Evolutionary conservation across 116 monocot species (phyloP), one percentile per base, ranked within the genome.

Genomic region (Iris pallida): DNA sequence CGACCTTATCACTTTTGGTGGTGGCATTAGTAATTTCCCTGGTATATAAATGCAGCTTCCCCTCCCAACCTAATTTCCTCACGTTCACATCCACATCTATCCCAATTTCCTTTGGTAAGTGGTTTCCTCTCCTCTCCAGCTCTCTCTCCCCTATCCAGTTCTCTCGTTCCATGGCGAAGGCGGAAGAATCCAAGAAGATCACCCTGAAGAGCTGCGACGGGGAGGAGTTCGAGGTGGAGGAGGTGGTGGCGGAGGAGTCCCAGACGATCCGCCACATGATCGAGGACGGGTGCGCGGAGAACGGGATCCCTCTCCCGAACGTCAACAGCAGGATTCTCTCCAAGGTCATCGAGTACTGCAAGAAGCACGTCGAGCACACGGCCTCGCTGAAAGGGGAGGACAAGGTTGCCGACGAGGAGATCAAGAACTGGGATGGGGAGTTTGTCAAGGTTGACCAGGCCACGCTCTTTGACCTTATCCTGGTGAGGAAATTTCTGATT

Each of bases 311-410:
- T 1, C 82, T 93, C 42, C 84, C 86, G 20, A 89, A 93, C 61
- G 93, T 93, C 76, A 80, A 75, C 75, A 68, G 83, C 72, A 75
- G 66, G 76, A 89, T 90, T 83, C 84, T 90, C 53, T 53, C 81
- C 45, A 94, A 90, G 85, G 85, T 94, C 48, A 79, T 90, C 76
- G 94, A 90, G 85, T 94, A 87, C 77, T 81, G 81, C 82, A 93
- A 80, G 85, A 93, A 79, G 74, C 93, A 93, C 76, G 89, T 81
- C 59, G 82, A 17, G 53, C 62, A 13, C 47, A 7, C 13, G 4
- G 59, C n/a, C n/a, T n/a, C n/a, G n/a, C n/a, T n/a, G n/a, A n/a
- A 47, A 10, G 9, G 12, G 42, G 9, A 48, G 8, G 57, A 18
- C 41, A 66, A 61, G 49, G 53, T 3, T 3, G 30, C 30, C 30